Evolutionary conservation across 345 rosid genomes (phyloP), one percentile per base, ranked within the genome.

Genomic region (Iberis pinnata): DNA sequence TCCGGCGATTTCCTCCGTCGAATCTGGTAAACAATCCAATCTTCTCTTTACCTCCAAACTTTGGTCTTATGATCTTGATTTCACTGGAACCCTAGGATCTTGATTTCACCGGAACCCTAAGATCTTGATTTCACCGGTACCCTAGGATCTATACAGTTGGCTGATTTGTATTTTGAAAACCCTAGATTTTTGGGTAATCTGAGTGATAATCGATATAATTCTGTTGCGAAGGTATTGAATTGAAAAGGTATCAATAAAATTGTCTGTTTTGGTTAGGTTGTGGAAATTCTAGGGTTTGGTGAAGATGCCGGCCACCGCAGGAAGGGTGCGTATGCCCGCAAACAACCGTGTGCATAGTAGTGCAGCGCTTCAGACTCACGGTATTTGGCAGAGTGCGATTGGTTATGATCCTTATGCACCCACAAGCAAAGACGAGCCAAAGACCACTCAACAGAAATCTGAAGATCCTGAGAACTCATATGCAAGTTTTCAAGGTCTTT

Each of bases 251-350:
- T n/a, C n/a, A n/a, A n/a, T n/a, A n/a, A n/a, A 37, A 22, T 24
- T 13, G 5, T 18, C 14, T 31, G 14, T 39, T 35, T 49, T 25
- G 37, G n/a, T 25, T 53, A 60, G 65, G 65, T 67, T 53, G 56
- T 40, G 61, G 31, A 9, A 12, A 12, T 33, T 36, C 24, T 67
- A 67, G 29, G 42, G 53, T 12, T 60, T 15, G 8, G 62, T 40
- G 25, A 88, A 75, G 84, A 92, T 92, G 97, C 98, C 97, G 74
- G 98, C 98, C 22, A 92, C 97, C 1, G 97, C 98, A n/a, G 98
- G 98, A 8, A 75, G 98, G 71, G 98, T 92, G 68, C 98, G 98
- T 59, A 92, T 92, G 95, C 98, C 97, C 7, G 98, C 97, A 31
- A 88, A 92, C 83, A 92, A 92, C 29, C 75, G 97, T 78, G 98